These are phyloP conservation scores for Fraxinus baroniana DNA, from an alignment of 305 asterid genomes.

Conservation along the genomic window DNA sequence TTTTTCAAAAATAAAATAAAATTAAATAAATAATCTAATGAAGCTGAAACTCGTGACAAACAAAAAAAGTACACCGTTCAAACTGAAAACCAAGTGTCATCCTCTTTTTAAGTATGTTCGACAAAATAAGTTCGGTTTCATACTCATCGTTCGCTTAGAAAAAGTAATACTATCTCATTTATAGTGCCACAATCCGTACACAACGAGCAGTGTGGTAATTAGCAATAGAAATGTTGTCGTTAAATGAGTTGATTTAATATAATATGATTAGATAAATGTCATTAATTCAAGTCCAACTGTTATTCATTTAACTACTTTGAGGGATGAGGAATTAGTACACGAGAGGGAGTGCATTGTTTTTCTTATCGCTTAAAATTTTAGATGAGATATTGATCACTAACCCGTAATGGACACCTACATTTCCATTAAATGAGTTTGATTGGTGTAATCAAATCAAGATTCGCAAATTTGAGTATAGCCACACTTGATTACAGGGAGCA, in stretches of 20 bases:
- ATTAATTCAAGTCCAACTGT: not conserved
- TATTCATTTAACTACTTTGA: not conserved
- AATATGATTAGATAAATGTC: not conserved
- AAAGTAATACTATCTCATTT: not conserved
- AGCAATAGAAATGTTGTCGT: too few species aligned
- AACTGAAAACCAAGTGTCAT: not conserved
- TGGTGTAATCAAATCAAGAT: not conserved
- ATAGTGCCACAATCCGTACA: not conserved
- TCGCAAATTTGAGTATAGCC: not conserved
- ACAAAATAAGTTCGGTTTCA: not conserved
- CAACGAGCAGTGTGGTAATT: not conserved
- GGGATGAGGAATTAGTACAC: not conserved
- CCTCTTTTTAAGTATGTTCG: not conserved
- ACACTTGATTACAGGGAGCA: not conserved
- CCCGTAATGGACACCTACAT: not conserved
- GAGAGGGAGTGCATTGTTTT: not conserved
- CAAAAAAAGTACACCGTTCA: not conserved
- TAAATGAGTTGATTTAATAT: not conserved
- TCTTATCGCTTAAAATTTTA: not conserved
- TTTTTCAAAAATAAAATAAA: too few species aligned
- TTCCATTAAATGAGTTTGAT: not conserved
- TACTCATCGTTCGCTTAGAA: not conserved
- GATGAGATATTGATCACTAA: not conserved
- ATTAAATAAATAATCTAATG: too few species aligned
- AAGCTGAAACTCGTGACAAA: not conserved